These are phyloP conservation scores for Amanita muscaria DNA, from an alignment of 768 basidiomycete genomes.

Conservation along the genomic window DNA sequence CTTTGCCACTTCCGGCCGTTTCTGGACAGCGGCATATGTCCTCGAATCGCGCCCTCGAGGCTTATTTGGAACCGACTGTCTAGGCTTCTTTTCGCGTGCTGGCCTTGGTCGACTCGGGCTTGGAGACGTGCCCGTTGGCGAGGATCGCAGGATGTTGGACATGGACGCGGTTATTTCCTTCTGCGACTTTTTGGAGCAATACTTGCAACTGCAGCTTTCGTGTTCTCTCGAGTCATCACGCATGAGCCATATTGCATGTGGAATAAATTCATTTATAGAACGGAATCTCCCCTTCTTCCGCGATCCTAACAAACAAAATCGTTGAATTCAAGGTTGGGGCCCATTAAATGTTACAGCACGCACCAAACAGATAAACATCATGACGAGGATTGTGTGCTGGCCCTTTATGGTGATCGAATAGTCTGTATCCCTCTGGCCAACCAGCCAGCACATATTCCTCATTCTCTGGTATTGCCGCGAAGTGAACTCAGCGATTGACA, in stretches of 20 bases:
- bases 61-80: conserved; percentile 10
- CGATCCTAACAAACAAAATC: conserved; percentile 29
- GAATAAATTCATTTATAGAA: conserved; percentile 78
- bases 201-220: conserved; percentile 62
- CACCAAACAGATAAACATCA: conserved; percentile 76
- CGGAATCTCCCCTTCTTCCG: conserved; percentile 53
- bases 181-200: conserved; percentile 64
- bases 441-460: conserved; percentile 52
- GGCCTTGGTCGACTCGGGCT: background rate
- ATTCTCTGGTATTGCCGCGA: conserved; percentile 1
- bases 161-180: conserved; percentile 51
- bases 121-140: conserved; percentile 6
- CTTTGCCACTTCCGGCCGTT: conserved; percentile 27
- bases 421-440: conserved; percentile 61
- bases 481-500: too few relatives aligned
- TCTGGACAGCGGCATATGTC: conserved; percentile 10
- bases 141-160: conserved; percentile 18
- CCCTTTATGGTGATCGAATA: conserved; percentile 75
- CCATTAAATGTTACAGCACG: background rate
- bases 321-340: too few relatives aligned
- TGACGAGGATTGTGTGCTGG: conserved; percentile 43
- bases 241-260: conserved; percentile 76
- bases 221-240: conserved; percentile 39
- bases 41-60: conserved; percentile 6
- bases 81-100: conserved; percentile 14